phyloP scores from a whole-genome alignment of 2,329 filamentous ascomycete genomes.

The Fusarium sororula region DNA sequence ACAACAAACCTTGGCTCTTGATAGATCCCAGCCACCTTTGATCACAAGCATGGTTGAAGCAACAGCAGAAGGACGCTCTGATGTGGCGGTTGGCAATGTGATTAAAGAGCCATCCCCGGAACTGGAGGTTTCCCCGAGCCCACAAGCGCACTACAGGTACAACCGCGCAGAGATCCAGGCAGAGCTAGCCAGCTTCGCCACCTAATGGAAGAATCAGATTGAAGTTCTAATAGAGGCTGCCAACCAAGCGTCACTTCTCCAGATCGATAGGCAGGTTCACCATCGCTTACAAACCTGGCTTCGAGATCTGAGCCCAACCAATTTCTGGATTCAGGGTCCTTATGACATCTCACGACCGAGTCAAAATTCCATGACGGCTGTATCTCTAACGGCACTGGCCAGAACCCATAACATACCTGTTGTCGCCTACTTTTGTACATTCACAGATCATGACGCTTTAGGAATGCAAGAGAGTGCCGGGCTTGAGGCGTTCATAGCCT shows the following conservation, averaged over 20 bases:
- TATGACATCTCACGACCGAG: background rate
- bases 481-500: background rate
- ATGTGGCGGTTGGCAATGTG: too few species aligned
- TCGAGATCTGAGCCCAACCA: background rate
- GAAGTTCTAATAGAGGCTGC: background rate
- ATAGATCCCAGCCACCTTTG: fast-evolving
- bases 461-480: too few species aligned
- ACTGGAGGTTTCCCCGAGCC: background rate
- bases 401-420: background rate
- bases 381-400: background rate
- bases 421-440: background rate
- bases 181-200: background rate
- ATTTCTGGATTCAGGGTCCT: background rate
- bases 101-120: too few species aligned
- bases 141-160: background rate
- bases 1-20: background rate
- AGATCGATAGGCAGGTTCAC: background rate
- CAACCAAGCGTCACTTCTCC: background rate
- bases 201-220: background rate
- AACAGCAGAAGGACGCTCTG: fast-evolving
- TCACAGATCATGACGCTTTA: background rate
- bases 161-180: background rate
- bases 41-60: background rate
- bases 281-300: background rate
- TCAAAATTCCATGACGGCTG: background rate